A percentile compares a stretch with the other conserved stretches of the same genome.
Evolutionary conservation across 306 rosid genomes (phyloP).

Genomic region (Dalbergia cochinchinensis): DNA sequence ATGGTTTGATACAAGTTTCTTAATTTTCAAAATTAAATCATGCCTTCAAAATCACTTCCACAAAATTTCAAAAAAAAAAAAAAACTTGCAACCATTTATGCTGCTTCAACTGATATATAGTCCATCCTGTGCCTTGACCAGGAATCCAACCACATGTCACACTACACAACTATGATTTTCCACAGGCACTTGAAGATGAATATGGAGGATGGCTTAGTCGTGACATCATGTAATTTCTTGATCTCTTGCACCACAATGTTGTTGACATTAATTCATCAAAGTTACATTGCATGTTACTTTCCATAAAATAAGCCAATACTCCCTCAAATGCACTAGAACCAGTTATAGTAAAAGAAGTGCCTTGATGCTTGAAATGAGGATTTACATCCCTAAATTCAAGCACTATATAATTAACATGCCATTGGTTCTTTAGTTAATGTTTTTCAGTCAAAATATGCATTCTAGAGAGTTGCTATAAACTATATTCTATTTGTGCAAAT

Average conservation of each 20-base stretch:
- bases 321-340: not conserved
- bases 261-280: slow-evolving; percentile 22
- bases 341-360: not conserved
- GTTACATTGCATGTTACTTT: not conserved
- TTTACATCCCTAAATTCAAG: not conserved
- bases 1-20: slow-evolving; percentile 55
- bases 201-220: slow-evolving; percentile 86
- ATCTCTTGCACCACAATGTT: not conserved
- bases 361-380: not conserved
- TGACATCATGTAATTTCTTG: slow-evolving; percentile 57
- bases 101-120: not conserved
- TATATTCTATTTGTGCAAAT: not conserved
- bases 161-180: slow-evolving; percentile 63
- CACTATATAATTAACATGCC: not conserved
- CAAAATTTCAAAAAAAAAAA: not conserved
- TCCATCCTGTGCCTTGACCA: slow-evolving; percentile 33
- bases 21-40: slow-evolving; percentile 14
- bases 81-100: not conserved
- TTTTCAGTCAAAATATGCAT: not conserved
- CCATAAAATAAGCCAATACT: not conserved
- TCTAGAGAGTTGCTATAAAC: slow-evolving; percentile 7
- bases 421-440: not conserved
- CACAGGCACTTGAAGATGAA: slow-evolving; percentile 79
- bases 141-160: slow-evolving; percentile 87
- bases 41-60: not conserved